phyloP scores from a whole-genome alignment of 257 asterid genomes.

The Solanum stenotomum region DNA sequence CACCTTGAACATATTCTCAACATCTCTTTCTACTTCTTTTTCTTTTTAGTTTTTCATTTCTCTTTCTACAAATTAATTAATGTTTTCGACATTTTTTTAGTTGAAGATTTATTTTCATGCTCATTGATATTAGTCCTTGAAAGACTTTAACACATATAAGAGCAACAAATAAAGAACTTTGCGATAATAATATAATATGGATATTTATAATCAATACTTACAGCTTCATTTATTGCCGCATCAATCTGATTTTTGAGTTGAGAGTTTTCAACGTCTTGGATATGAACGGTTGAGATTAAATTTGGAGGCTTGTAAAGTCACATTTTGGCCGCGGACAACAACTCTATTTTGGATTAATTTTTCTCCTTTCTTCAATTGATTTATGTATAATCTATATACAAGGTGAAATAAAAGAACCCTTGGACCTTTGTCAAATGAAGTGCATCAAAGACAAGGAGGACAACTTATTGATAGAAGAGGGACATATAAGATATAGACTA shows the following conservation, averaged over 20 bases:
- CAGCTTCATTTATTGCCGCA: not conserved
- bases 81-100: not conserved
- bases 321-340: not conserved
- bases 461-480: not conserved
- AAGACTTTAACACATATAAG: not conserved
- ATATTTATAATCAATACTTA: no score
- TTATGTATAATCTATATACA: not conserved
- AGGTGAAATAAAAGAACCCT: not conserved
- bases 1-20: not conserved
- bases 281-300: no score
- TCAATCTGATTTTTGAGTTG: not conserved
- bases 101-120: no score
- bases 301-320: not conserved
- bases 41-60: not conserved
- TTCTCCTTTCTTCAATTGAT: not conserved
- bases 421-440: not conserved
- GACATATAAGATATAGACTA: not conserved
- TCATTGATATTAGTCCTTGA: not conserved
- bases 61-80: not conserved
- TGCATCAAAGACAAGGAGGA: not conserved
- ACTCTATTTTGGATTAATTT: no score
- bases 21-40: not conserved
- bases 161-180: not conserved
- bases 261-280: not conserved
- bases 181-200: no score